Evolutionary conservation across 2,329 filamentous ascomycete species (phyloP).

Genomic region (Colletotrichum liaoningense): DNA sequence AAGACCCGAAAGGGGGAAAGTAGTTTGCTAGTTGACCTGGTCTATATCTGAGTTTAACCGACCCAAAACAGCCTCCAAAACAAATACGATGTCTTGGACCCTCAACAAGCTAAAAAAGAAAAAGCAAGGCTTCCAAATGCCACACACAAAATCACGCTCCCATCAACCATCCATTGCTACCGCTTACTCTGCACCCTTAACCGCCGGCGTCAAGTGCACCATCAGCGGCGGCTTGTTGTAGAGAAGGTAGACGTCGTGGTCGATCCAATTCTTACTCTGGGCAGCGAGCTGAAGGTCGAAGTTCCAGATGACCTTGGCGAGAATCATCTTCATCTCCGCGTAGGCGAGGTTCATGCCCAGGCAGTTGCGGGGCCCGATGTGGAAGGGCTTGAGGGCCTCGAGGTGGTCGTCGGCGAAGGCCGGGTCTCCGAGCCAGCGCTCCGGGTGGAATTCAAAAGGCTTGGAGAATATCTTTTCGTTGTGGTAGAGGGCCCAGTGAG

Average conservation of each 20-base stretch:
- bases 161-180: neutral
- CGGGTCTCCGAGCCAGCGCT: constrained; percentile 44
- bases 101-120: neutral
- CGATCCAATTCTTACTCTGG: constrained; percentile 19
- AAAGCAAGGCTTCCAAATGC: neutral
- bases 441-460: constrained; percentile 60
- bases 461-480: constrained; percentile 56
- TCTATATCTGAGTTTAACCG: no score
- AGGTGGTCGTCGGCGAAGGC: constrained; percentile 24
- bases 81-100: neutral
- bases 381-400: constrained; percentile 29
- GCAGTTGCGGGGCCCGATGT: constrained; percentile 24
- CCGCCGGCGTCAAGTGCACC: constrained; percentile 25
- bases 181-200: neutral
- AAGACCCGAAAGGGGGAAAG: no score
- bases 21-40: fast-evolving
- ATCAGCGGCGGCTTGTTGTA: constrained; percentile 26
- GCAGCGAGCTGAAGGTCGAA: constrained; percentile 22
- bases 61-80: no score
- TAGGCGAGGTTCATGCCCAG: constrained; percentile 34
- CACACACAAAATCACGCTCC: neutral
- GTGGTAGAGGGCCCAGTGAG: constrained; percentile 58
- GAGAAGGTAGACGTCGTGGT: constrained; percentile 5
- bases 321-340: constrained; percentile 30
- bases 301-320: constrained; percentile 22